These are phyloP conservation scores for Neurospora sp. DNA, from an alignment of 495 filamentous ascomycete species.

Conservation along the genomic window DNA sequence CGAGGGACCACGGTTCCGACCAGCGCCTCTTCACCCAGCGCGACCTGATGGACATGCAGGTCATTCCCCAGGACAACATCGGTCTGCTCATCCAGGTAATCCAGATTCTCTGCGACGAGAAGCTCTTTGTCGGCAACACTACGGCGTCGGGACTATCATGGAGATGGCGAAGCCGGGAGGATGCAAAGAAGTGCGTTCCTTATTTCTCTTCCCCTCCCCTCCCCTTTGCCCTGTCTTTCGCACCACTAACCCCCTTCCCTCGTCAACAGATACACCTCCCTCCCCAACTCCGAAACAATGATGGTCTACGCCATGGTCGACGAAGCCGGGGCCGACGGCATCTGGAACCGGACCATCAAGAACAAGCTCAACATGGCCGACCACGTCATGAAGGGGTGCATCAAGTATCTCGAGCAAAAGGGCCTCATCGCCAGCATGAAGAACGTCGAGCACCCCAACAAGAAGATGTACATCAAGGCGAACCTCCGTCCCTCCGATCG, in stretches of 20 bases:
- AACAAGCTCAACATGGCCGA: conserved; percentile 67
- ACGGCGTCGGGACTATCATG: conserved; percentile 50
- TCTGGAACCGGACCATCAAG: conserved; percentile 79
- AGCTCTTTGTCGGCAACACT: conserved; percentile 52
- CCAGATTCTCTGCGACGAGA: conserved; percentile 54
- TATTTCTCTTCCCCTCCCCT: background rate
- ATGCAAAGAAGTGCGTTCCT: conserved; percentile 57
- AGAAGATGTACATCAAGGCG: conserved; percentile 79
- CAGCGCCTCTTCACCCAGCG: conserved; percentile 54
- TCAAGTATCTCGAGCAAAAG: conserved; percentile 65
- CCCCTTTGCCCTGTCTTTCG: no score
- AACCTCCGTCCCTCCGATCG: conserved; percentile 70
- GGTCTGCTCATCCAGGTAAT: conserved; percentile 48
- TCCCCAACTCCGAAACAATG: conserved; percentile 56
- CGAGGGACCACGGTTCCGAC: conserved; percentile 24
- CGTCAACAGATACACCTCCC: conserved; percentile 47
- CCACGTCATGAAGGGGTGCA: conserved; percentile 57
- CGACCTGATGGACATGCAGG: conserved; percentile 50
- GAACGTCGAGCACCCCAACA: conserved; percentile 51
- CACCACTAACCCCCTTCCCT: background rate
- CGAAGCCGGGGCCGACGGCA: conserved; percentile 64
- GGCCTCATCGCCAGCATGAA: conserved; percentile 48
- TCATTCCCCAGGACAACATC: conserved; percentile 51
- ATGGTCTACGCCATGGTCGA: conserved; percentile 82
- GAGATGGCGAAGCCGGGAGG: conserved; percentile 54